These are phyloP conservation scores for Areca catechu DNA, from an alignment of 176 grass and related monocot genomes.

Conservation along the genomic window DNA sequence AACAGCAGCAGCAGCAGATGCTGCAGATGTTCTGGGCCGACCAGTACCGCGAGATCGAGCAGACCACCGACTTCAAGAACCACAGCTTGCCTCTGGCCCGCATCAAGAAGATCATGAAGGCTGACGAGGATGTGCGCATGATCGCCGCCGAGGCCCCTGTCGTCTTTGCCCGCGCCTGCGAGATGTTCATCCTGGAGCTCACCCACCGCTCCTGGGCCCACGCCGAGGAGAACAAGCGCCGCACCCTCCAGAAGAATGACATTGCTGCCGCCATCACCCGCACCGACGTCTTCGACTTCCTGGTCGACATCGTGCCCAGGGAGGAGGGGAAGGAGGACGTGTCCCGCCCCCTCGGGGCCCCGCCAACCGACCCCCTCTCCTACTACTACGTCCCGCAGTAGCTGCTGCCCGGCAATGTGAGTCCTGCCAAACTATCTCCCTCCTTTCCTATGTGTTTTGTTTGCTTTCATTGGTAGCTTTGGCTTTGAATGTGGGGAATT, in stretches of 20 bases:
- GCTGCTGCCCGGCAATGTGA: slow-evolving; percentile 1
- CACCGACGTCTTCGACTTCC: slow-evolving; percentile 18
- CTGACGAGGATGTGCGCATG: slow-evolving; percentile 26
- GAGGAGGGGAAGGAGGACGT: neutral
- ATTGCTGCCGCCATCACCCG: slow-evolving; percentile 19
- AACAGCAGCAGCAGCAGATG: slow-evolving; percentile 32
- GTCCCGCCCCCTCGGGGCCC: neutral
- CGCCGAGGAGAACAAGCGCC: slow-evolving; percentile 21
- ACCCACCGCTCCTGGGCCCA: slow-evolving; percentile 28
- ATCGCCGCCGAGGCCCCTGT: slow-evolving; percentile 41
- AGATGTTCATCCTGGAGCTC: slow-evolving; percentile 47
- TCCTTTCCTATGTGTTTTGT: no score
- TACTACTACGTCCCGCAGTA: slow-evolving; percentile 2
- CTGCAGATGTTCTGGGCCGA: slow-evolving; percentile 94
- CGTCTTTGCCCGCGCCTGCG: slow-evolving; percentile 30
- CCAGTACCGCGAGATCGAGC: slow-evolving; percentile 81
- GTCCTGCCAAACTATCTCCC: neutral
- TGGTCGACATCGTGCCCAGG: slow-evolving; percentile 10
- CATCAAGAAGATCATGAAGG: slow-evolving; percentile 99
- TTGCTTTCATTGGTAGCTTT: no score
- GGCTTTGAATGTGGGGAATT: no score
- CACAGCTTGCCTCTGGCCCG: slow-evolving; percentile 79
- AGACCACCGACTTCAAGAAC: slow-evolving; percentile 73
- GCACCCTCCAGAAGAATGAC: slow-evolving; percentile 23
- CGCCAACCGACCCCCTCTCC: neutral